Percentiles rank a stretch among this genome's conserved stretches.
Evolutionary conservation across 2,329 filamentous ascomycete genomes (phyloP).

Genomic region (Fusarium pseudograminearum): DNA sequence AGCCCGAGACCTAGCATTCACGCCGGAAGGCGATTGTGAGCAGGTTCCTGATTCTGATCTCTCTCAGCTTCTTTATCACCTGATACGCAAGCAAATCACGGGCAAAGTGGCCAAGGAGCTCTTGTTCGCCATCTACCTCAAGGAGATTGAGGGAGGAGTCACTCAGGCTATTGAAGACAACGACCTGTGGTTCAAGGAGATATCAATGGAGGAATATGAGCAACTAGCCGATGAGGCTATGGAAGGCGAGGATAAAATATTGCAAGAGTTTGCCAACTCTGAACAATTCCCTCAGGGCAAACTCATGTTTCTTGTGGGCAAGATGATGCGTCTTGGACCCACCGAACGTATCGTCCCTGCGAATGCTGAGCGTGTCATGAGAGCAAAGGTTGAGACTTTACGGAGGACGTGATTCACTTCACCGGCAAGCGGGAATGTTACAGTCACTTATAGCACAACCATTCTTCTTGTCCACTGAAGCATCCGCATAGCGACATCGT

Average conservation of each 20-base stretch:
- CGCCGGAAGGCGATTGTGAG: constrained; percentile 60
- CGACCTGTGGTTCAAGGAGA: constrained; percentile 67
- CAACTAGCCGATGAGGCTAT: constrained; percentile 60
- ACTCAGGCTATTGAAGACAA: constrained; percentile 59
- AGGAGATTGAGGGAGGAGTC: constrained; percentile 59
- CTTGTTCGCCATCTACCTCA: constrained; percentile 64
- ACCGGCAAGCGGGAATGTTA: constrained; percentile 12
- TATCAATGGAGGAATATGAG: constrained; percentile 61
- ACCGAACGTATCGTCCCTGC: constrained; percentile 67
- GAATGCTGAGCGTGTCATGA: constrained; percentile 63
- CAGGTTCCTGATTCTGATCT: constrained; percentile 62
- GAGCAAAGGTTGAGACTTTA: constrained; percentile 47
- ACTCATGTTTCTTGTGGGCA: constrained; percentile 71
- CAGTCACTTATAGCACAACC: constrained; percentile 25
- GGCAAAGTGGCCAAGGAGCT: constrained; percentile 70
- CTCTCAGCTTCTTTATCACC: constrained; percentile 63
- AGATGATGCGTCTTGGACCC: constrained; percentile 66
- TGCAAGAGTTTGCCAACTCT: constrained; percentile 60
- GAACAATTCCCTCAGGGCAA: constrained; percentile 67
- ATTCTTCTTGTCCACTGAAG: constrained; percentile 22
- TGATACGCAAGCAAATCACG: constrained; percentile 64
- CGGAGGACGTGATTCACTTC: constrained; percentile 29
- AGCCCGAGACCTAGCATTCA: constrained; percentile 54
- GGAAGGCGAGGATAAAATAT: constrained; percentile 59
- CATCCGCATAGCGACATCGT: constrained; percentile 32